phyloP scores from a whole-genome alignment of 2,329 filamentous ascomycete genomes.

The Coniosporium tulheliwenetii region DNA sequence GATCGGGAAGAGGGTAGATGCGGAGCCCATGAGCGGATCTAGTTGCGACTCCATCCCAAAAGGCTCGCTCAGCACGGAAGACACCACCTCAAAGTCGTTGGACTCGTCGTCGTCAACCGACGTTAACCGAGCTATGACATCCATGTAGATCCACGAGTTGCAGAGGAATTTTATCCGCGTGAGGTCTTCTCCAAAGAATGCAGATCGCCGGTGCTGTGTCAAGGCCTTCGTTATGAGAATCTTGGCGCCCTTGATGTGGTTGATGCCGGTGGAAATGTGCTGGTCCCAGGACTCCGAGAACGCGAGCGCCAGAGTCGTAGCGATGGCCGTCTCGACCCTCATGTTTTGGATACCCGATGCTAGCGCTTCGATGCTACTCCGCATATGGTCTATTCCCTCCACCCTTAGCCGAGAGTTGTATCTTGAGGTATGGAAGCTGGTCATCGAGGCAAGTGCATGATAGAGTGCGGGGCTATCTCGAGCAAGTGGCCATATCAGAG shows the following conservation, averaged over 20 bases:
- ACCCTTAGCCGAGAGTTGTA: conserved; percentile 41
- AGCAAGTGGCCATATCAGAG: conserved; percentile 53
- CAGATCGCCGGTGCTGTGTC: conserved; percentile 23
- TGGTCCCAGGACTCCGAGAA: conserved; percentile 60
- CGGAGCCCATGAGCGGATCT: conserved; percentile 59
- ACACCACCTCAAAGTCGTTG: conserved; percentile 35
- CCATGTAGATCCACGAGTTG: conserved; percentile 60
- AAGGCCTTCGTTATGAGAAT: conserved; percentile 46
- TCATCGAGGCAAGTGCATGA: conserved; percentile 53
- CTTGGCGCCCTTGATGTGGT: conserved; percentile 53
- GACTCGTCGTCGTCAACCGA: conserved; percentile 42
- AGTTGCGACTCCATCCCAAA: conserved; percentile 33
- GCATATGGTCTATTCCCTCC: conserved; percentile 54
- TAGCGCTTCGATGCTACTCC: conserved; percentile 43
- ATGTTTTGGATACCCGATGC: conserved; percentile 46
- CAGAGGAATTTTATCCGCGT: conserved; percentile 48
- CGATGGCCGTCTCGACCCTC: conserved; percentile 48
- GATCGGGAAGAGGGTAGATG: conserved; percentile 49
- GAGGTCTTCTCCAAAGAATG: conserved; percentile 27
- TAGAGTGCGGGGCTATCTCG: conserved; percentile 48
- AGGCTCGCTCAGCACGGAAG: conserved; percentile 10
- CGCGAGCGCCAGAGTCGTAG: conserved; percentile 52
- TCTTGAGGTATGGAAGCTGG: conserved; percentile 50
- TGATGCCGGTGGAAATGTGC: conserved; percentile 51
- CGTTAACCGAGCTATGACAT: conserved; percentile 54